Base-by-base conservation (phyloP, 2,329 filamentous ascomycete species). In the Fusarium sp. region DNA sequence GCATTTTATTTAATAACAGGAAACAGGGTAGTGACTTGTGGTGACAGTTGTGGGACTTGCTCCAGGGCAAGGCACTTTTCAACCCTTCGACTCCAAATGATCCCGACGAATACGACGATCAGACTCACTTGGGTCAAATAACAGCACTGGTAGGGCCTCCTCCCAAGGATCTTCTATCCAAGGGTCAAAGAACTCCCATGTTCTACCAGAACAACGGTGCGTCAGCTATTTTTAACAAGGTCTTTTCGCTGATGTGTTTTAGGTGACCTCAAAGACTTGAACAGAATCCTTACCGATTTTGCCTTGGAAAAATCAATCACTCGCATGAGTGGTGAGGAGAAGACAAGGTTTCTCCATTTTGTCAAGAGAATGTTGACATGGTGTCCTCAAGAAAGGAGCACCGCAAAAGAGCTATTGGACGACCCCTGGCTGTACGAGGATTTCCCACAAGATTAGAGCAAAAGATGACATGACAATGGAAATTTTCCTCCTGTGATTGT, bases 311-410 rank as follows among this genome's bases (percentile, higher is more conserved):
- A 24, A 3, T 44, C 58, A 2, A 57, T 67, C 12, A 46, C 6
- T 5, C 29, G 46, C 10, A 67, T 68, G 29, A 58, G 44, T 20
- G 68, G 60, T 12, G 55, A 64, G 31, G 68, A 70, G 10, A 68
- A 70, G 38, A 2, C 11, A 22, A 62, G 17, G 20, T 68, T 68
- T 35, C 27, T 70, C 6, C 17, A 38, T 20, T 68, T 68, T 17
- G 27, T 67, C 1, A 70, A 68, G 49, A 70, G 46, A 22, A 70
- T 70, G 60, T 16, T 70, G 16, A 70, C 29, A 22, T 70, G 68
- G 64, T 6, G 17, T 14, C 61, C 56, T 17, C 36, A 38, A 5
- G 56, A 64, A 31, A 59, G 68, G 46, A 70, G 24, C 22, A 68
- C 36, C 24, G 60, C 68, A 11, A 51, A 27, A 62, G 55, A 70